Conservation (phyloP, 2,329 filamentous ascomycete species). For the Berkeleyomyces rouxiae region DNA sequence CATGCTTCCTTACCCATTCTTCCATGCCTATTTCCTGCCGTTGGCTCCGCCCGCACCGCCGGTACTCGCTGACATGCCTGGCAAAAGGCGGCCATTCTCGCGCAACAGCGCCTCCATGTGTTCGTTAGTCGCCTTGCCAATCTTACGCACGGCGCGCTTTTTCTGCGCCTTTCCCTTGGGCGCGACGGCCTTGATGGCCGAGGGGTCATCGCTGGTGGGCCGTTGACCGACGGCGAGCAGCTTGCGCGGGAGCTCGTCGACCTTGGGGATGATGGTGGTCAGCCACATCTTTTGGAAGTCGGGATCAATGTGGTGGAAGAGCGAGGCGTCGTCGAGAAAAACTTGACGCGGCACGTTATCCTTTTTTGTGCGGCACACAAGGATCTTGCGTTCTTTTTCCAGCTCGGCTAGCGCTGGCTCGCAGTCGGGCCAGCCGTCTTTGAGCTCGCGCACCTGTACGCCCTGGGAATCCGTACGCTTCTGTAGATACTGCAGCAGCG, state of each 20-base stretch:
- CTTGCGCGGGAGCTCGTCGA: constrained; percentile 61
- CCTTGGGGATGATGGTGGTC: constrained; percentile 57
- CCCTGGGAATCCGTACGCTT: constrained; percentile 64
- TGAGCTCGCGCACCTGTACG: constrained; percentile 73
- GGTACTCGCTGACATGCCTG: constrained; percentile 7
- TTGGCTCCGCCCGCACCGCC: constrained; percentile 19
- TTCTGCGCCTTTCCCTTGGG: constrained; percentile 57
- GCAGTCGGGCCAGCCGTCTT: constrained; percentile 87
- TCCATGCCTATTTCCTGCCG: constrained; percentile 16
- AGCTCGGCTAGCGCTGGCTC: constrained; percentile 61
- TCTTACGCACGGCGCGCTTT: constrained; percentile 47
- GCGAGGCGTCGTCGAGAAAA: constrained; percentile 71
- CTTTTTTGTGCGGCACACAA: constrained; percentile 84
- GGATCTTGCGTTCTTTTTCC: constrained; percentile 60
- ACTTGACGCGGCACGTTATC: constrained; percentile 74
- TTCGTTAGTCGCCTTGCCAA: constrained; percentile 69
- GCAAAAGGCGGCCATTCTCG: constrained; percentile 38
- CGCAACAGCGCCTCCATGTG: constrained; percentile 74
- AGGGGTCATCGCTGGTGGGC: constrained; percentile 66
- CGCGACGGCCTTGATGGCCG: constrained; percentile 24
- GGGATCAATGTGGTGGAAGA: constrained; percentile 58
- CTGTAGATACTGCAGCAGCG: constrained; percentile 69
- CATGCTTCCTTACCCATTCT: not conserved
- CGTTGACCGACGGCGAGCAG: constrained; percentile 65
- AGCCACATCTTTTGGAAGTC: constrained; percentile 79